Percentiles rank a stretch among this genome's conserved stretches.
These are phyloP conservation scores for Fusarium sp. DNA, from an alignment of 2,329 filamentous ascomycete species.

Conservation along the genomic window DNA sequence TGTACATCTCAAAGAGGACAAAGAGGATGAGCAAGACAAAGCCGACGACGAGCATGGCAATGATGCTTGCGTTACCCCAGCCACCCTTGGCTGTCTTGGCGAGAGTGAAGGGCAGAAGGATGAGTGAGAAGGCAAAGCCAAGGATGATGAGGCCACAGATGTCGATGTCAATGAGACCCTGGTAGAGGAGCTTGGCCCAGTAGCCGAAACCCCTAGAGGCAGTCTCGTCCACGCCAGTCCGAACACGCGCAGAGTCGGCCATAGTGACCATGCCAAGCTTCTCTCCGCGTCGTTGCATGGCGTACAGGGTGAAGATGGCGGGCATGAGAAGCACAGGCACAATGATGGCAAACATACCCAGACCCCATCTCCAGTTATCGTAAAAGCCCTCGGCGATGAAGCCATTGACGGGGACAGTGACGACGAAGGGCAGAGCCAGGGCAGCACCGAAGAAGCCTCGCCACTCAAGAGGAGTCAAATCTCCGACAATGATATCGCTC, in stretches of 20 bases:
- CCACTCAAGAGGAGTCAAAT: slow-evolving; percentile 52
- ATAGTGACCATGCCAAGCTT: slow-evolving; percentile 60
- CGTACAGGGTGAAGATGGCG: slow-evolving; percentile 62
- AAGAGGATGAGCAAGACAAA: slow-evolving; percentile 50
- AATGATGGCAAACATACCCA: slow-evolving; percentile 71
- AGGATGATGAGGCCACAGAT: slow-evolving; percentile 54
- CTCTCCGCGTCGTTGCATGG: slow-evolving; percentile 69
- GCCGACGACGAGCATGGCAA: slow-evolving; percentile 48
- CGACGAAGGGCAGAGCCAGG: slow-evolving; percentile 45
- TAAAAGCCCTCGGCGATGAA: slow-evolving; percentile 55
- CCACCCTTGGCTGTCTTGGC: slow-evolving; percentile 43
- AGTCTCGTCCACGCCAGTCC: slow-evolving; percentile 31
- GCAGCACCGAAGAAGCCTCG: slow-evolving; percentile 51
- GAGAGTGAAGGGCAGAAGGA: slow-evolving; percentile 74
- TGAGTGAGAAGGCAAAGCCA: slow-evolving; percentile 65
- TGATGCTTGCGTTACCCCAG: slow-evolving; percentile 50
- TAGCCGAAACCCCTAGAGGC: slow-evolving; percentile 48
- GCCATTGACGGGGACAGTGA: slow-evolving; percentile 55
- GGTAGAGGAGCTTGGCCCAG: slow-evolving; percentile 46
- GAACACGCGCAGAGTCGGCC: slow-evolving; percentile 40
- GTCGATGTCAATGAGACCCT: slow-evolving; percentile 45
- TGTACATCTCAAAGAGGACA: slow-evolving; percentile 48
- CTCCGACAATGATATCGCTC: slow-evolving; percentile 48
- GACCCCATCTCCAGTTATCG: slow-evolving; percentile 59
- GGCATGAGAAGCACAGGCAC: slow-evolving; percentile 68